phyloP scores from a whole-genome alignment of 2,329 filamentous ascomycete genomes.

The Ceratocystis alfenasii region DNA sequence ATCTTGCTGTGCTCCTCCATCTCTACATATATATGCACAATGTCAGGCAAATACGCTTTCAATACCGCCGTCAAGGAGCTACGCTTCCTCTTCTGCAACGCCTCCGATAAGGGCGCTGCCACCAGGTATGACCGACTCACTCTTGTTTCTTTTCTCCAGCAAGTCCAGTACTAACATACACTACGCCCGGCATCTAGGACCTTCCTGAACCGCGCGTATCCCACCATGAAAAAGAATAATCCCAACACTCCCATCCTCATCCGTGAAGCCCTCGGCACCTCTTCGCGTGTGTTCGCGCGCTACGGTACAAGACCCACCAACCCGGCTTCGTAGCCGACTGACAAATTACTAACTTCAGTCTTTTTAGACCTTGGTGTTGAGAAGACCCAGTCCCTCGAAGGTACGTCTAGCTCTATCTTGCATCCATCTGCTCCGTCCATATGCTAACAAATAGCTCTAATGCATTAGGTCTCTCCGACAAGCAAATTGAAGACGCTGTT shows the following conservation, averaged over 20 bases:
- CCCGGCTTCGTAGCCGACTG: neutral
- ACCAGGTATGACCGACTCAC: constrained; percentile 51
- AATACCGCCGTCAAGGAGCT: constrained; percentile 81
- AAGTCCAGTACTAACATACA: neutral
- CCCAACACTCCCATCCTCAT: constrained; percentile 87
- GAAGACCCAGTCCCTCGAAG: constrained; percentile 46
- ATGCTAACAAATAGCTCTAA: neutral
- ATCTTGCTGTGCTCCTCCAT: no score
- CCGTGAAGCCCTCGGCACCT: constrained; percentile 74
- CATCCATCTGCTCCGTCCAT: constrained; percentile 25
- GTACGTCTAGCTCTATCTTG: constrained; percentile 23
- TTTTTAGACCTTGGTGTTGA: constrained; percentile 44
- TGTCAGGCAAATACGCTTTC: constrained; percentile 72
- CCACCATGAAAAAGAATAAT: constrained; percentile 99
- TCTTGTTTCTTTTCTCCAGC: neutral
- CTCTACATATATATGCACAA: neutral
- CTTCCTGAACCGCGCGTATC: constrained; percentile 84
- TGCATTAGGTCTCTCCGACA: constrained; percentile 40
- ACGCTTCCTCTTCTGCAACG: constrained; percentile 95
- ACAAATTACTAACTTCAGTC: neutral
- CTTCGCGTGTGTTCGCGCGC: constrained; percentile 80
- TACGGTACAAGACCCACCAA: constrained; percentile 53
- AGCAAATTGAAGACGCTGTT: constrained; percentile 50
- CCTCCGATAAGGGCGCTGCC: constrained; percentile 76
- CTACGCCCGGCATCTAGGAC: constrained; percentile 43